Evolutionary conservation across 371 early-diverging fungal species (phyloP), one percentile per base, ranked within the genome.

Genomic region (Mycotypha africana): DNA sequence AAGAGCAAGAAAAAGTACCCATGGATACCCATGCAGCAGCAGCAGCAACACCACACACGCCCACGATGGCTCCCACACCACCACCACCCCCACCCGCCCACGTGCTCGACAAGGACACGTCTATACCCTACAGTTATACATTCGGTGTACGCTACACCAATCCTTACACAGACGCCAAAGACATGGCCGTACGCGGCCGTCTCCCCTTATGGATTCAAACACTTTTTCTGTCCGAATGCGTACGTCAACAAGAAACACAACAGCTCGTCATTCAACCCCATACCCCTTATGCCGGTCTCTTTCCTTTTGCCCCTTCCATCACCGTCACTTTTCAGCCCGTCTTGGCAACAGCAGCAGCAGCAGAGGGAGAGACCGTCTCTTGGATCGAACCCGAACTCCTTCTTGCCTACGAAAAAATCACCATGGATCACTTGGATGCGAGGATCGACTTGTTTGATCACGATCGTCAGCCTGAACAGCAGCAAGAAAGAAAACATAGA

Each of bases 81-180:
- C n/a, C n/a, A n/a, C n/a, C n/a, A n/a, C n/a, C n/a, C n/a, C 28
- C 5, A 14, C 52, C 42, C 33, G 40, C 43, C 31, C 23, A 38
- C 11, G 39, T 38, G 0, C 35, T 12, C 2, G 14, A 37, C 16
- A 40, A 48, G n/a, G 52, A 52, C 4, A 49, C 42, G n/a, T 67
- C 65, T 41, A 43, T 67, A 2, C 75, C 75, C 4, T 70, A 62
- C 44, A 66, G 69, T 42, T 74, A 74, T 28, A 74, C 71, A 39
- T 62, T 74, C 45, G 75, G 75, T 11, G 57, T 58, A 8, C 49
- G 71, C 23, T 70, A 57, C 35, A 68, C 69, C 22, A 68, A 70
- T 17, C 69, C 71, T 6, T 66, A 59, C 30, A 43, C 49, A 3
- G 42, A 50, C 10, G 45, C 55, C 2, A 53, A 54, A 5, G 75